Base-by-base conservation (phyloP, 768 basidiomycete genomes). In the Mycena leptocephala region DNA sequence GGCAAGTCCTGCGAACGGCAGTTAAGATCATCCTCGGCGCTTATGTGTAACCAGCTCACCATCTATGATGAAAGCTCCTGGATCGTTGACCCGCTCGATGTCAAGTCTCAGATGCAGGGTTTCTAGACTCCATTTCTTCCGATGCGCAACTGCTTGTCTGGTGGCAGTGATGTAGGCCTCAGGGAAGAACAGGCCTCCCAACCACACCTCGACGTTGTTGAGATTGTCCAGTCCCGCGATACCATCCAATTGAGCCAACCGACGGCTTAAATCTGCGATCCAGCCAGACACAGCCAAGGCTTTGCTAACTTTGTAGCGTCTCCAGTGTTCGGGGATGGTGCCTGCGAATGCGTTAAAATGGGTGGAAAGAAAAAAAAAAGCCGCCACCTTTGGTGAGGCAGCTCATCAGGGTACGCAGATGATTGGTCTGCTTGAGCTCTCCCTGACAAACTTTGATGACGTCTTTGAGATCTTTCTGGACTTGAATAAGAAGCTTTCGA, bases 161-260 rank as follows among this genome's bases (percentile, higher is more conserved):
- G 97, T 97, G 2, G 98, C 98, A 0, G 98, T 99, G 80, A 99
- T 91, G 83, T 97, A 99, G 4, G 97, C 97, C 81, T 97, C 96
- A 0, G 98, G 98, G 91, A 95, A 97, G 90, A 99, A 99, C 71
- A 99, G 84, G 0, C 96, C 95, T 28, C 98, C 97, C 18, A 99
- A 91, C 95, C 96, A 96, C 56, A 98, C 95, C 84, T 96, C 93
- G 59, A 95, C 87, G 79, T 95, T 88, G 77, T 87, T 89, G 76
- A 94, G 85, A 80, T 89, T 92, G 76, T 94, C 93, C 58, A 93
- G 85, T 24, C 84, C 82, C 0, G 94, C 90, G 70, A 99, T 93
- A 37, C 86, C 85, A 66, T 97, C 92, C 46, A 99, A 90, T 82
- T 99, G 98, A n/a, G 85, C 89, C 41, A 99, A 85, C 26, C 98